Percentiles rank a stretch among this genome's conserved stretches.
These are phyloP conservation scores for Alnus glutinosa DNA, from an alignment of 306 rosid species.

Conservation along the genomic window DNA sequence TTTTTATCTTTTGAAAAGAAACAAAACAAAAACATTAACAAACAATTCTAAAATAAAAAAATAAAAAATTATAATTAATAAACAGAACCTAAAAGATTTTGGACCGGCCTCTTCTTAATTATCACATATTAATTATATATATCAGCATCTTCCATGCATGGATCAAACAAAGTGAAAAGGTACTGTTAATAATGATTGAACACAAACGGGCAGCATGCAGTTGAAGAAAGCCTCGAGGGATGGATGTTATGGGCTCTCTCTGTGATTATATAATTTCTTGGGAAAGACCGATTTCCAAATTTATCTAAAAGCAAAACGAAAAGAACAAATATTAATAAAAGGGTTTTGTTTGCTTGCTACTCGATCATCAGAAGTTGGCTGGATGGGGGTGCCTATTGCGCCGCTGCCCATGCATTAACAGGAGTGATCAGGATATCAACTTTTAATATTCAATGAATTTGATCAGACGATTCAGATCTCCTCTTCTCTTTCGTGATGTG, in stretches of 20 bases:
- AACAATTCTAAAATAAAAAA: too few relatives aligned
- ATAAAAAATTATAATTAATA: too few relatives aligned
- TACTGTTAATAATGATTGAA: constrained; percentile 1
- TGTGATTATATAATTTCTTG: constrained; percentile 21
- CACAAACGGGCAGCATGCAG: constrained; percentile 9
- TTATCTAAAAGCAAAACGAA: background rate
- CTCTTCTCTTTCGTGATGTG: background rate
- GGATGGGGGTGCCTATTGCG: background rate
- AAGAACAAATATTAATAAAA: background rate
- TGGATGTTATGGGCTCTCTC: constrained; percentile 31
- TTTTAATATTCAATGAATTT: too few relatives aligned
- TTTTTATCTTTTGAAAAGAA: too few relatives aligned
- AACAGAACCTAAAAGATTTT: background rate
- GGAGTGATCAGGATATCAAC: too few relatives aligned
- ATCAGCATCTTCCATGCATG: background rate
- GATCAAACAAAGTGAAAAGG: background rate
- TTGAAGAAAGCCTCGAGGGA: constrained; percentile 14
- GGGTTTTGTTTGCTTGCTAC: background rate
- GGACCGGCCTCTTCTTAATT: background rate
- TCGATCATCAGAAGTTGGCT: background rate
- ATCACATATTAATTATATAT: background rate
- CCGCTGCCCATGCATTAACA: too few relatives aligned
- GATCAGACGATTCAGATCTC: background rate
- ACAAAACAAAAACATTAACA: too few relatives aligned
- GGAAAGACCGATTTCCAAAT: constrained; percentile 14